Conservation (phyloP, 2,329 filamentous ascomycete genomes). For the Fonsecaea erecta region DNA sequence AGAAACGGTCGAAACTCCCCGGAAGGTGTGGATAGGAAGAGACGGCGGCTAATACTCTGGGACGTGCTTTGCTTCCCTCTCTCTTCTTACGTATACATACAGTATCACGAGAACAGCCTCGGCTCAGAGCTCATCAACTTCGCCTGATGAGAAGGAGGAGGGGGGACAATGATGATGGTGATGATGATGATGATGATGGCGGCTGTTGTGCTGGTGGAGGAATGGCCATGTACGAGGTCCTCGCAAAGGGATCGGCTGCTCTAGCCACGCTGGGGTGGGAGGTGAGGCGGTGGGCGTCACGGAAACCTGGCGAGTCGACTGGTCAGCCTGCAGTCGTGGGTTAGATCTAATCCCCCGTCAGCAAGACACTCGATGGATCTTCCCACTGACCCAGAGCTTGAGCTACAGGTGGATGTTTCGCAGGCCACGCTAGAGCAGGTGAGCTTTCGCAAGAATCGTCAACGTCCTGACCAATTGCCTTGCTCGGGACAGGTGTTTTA, state of each 20-base stretch:
- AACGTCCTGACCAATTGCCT: neutral
- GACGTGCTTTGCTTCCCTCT: neutral
- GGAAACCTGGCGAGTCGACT: constrained; percentile 11
- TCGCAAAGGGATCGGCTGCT: neutral
- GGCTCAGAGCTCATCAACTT: neutral
- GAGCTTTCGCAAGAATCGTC: neutral
- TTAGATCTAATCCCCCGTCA: neutral
- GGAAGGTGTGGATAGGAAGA: neutral
- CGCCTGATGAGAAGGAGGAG: too few relatives aligned
- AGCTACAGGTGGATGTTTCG: neutral
- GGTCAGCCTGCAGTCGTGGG: neutral
- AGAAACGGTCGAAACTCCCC: neutral
- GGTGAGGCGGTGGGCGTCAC: neutral
- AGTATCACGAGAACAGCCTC: neutral
- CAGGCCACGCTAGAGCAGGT: neutral
- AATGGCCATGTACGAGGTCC: neutral
- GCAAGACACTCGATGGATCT: neutral
- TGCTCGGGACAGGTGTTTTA: neutral
- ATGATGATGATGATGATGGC: too few relatives aligned
- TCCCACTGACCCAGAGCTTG: neutral
- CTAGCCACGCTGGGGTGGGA: neutral
- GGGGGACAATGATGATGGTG: too few relatives aligned
- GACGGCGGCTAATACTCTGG: neutral
- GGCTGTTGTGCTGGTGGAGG: neutral
- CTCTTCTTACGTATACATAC: too few relatives aligned